Evolutionary conservation across 2,329 filamentous ascomycete species (phyloP).

Genomic region (Paraconiothyrium sp.): DNA sequence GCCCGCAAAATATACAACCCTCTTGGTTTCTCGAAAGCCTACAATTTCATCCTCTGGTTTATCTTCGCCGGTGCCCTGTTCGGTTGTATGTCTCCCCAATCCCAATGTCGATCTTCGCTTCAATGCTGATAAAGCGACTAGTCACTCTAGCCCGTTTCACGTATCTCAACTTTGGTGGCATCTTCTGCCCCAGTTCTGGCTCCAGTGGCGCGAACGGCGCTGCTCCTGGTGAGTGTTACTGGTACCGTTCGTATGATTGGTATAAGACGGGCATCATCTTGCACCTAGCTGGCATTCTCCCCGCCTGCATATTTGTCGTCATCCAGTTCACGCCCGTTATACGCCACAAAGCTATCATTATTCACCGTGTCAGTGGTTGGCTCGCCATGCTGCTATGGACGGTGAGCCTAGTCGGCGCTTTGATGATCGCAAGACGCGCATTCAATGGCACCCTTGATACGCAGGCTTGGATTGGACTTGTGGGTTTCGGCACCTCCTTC

Average conservation of each 20-base stretch:
- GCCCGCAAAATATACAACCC: constrained; percentile 41
- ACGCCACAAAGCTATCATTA: constrained; percentile 58
- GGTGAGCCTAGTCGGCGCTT: constrained; percentile 57
- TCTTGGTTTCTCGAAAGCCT: constrained; percentile 65
- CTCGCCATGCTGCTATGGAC: constrained; percentile 60
- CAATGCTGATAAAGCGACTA: not conserved
- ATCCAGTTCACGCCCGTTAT: constrained; percentile 56
- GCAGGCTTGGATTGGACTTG: constrained; percentile 56
- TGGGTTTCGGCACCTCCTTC: constrained; percentile 57
- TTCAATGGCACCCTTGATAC: constrained; percentile 65
- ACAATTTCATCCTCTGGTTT: constrained; percentile 66
- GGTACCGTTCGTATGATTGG: constrained; percentile 40
- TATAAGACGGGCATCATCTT: constrained; percentile 54
- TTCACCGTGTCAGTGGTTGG: constrained; percentile 72
- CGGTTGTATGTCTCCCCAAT: constrained; percentile 14
- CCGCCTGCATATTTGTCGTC: constrained; percentile 51
- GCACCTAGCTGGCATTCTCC: constrained; percentile 54
- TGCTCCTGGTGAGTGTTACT: constrained; percentile 57
- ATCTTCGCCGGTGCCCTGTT: constrained; percentile 18
- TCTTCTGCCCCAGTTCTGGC: constrained; percentile 29
- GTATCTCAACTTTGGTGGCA: constrained; percentile 58
- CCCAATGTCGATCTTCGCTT: not conserved
- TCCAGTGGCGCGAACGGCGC: constrained; percentile 29
- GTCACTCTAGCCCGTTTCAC: constrained; percentile 58
- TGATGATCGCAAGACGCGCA: constrained; percentile 62